Evolutionary conservation across 345 rosid species (phyloP).

Genomic region (Populus ilicifolia): DNA sequence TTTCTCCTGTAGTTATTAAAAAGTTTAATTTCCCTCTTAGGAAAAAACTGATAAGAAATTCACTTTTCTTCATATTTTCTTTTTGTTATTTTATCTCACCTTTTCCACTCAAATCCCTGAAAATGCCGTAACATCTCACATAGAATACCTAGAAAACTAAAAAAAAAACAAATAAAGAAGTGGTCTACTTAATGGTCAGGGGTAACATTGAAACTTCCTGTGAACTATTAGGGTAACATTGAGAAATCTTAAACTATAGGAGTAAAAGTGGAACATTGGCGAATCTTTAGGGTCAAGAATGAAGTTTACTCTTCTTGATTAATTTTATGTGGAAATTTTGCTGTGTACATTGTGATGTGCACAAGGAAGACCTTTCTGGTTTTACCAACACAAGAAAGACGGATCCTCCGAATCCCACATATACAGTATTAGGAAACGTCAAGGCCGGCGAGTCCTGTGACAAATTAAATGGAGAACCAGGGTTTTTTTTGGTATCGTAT

Average conservation of each 20-base stretch:
- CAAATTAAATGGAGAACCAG: no score
- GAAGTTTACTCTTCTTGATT: neutral
- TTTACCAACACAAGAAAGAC: neutral
- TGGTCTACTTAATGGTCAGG: neutral
- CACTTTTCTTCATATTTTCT: neutral
- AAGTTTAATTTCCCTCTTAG: neutral
- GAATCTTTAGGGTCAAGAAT: neutral
- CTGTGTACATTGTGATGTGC: neutral
- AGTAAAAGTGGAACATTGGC: neutral
- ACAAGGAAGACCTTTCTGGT: neutral
- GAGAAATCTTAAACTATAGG: neutral
- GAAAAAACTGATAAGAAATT: neutral
- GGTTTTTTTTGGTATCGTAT: no score
- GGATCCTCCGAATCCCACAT: no score
- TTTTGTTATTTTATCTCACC: neutral
- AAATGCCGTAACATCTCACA: no score
- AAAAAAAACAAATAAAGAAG: no score
- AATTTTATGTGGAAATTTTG: neutral
- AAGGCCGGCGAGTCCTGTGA: no score
- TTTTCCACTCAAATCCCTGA: neutral
- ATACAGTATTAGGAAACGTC: no score
- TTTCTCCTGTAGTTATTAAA: neutral
- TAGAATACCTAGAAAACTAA: no score
- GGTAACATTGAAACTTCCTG: neutral
- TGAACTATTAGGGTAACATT: neutral